phyloP scores from a whole-genome alignment of 2,329 filamentous ascomycete species.

The Nigrospora oryzae region DNA sequence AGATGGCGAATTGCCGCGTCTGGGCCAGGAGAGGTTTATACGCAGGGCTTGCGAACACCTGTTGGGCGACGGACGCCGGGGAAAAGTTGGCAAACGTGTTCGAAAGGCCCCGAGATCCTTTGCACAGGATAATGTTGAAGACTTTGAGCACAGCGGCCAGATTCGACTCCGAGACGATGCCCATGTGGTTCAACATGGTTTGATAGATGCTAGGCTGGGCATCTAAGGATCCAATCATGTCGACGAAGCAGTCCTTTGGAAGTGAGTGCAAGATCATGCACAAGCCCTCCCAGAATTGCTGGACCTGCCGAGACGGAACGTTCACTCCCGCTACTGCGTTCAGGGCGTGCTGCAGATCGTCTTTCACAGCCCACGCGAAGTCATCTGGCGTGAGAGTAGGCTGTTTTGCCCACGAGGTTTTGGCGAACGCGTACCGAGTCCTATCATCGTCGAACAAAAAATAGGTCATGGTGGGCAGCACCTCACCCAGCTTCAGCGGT shows the following conservation, averaged over 20 bases:
- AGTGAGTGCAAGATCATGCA: slow-evolving; percentile 66
- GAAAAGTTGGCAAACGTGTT: slow-evolving; percentile 76
- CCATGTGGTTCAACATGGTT: slow-evolving; percentile 48
- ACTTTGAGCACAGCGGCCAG: slow-evolving; percentile 63
- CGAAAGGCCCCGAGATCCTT: slow-evolving; percentile 78
- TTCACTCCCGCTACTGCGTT: slow-evolving; percentile 45
- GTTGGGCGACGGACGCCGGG: slow-evolving; percentile 72
- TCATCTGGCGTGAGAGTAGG: slow-evolving; percentile 59
- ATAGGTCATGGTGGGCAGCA: slow-evolving; percentile 71
- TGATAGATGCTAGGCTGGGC: slow-evolving; percentile 65
- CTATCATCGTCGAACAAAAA: slow-evolving; percentile 74
- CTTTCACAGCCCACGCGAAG: slow-evolving; percentile 81
- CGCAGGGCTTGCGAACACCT: slow-evolving; percentile 66
- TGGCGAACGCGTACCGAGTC: slow-evolving; percentile 58
- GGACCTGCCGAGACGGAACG: slow-evolving; percentile 37
- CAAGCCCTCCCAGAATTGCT: slow-evolving; percentile 73
- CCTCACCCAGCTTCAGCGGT: slow-evolving; percentile 65
- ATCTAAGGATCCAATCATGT: slow-evolving; percentile 72
- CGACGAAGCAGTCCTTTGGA: slow-evolving; percentile 64
- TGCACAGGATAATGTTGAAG: slow-evolving; percentile 63
- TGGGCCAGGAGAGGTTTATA: slow-evolving; percentile 54
- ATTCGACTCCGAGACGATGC: slow-evolving; percentile 44
- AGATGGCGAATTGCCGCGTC: slow-evolving; percentile 45
- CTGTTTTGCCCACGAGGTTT: slow-evolving; percentile 56
- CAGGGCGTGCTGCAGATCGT: slow-evolving; percentile 61